Conservation (phyloP, 176 grass and related monocot species). For the Aegilops umbellulata region DNA sequence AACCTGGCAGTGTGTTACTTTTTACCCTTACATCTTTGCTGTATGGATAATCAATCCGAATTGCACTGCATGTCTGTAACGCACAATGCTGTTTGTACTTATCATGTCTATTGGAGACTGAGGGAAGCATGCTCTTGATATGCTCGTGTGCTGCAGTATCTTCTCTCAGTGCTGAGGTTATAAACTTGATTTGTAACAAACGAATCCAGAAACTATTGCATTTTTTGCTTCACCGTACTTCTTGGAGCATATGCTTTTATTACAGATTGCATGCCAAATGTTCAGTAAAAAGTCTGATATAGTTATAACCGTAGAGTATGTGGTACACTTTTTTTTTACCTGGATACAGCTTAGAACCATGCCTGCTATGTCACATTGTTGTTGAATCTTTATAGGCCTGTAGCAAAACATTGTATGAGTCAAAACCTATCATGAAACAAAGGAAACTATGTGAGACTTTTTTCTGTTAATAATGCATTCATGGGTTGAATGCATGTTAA, state of each 20-base stretch:
- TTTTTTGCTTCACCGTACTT: background rate
- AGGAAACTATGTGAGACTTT: background rate
- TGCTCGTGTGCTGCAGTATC: background rate
- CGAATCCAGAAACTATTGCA: background rate
- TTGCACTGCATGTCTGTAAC: background rate
- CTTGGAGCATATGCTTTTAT: background rate
- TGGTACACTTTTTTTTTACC: background rate
- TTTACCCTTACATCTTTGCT: background rate
- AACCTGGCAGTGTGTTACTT: background rate
- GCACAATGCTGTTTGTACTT: background rate
- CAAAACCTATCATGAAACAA: background rate
- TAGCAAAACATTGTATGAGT: background rate
- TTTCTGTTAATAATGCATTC: background rate
- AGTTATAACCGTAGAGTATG: background rate
- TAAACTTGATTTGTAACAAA: background rate
- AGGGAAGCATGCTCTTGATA: background rate
- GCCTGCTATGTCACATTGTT: background rate
- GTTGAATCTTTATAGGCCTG: background rate
- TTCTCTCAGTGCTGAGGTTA: background rate
- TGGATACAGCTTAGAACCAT: background rate
- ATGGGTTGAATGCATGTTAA: conserved; percentile 11
- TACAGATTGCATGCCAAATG: background rate
- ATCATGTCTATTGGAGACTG: conserved; percentile 7
- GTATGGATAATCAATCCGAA: background rate
- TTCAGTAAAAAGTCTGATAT: background rate